Base-by-base conservation (phyloP, 2,329 filamentous ascomycete genomes). In the Colletotrichum lini region DNA sequence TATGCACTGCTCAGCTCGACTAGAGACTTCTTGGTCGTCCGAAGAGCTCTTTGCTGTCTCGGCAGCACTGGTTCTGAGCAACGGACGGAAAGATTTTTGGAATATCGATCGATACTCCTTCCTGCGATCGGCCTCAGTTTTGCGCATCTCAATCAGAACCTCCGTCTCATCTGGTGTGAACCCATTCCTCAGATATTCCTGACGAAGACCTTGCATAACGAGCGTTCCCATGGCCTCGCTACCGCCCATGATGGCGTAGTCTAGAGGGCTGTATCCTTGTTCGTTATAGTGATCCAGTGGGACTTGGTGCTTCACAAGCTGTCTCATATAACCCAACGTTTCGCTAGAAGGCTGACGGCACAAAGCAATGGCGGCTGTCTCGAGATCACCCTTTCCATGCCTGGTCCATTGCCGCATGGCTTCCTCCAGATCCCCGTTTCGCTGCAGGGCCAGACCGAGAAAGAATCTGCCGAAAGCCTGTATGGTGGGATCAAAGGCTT, bases 281-380 rank as follows among this genome's bases (percentile, higher is more conserved):
- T 30, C 30, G 30, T 30, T 30, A 7, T 30, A 30, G 7, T 30
- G 30, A 30, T 30, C 30, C 30, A 30, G 9, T 30, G 30, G 30
- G 8, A 30, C 30, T 30, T 30, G 30, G 30, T 30, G 2, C 30
- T 30, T 30, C 30, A 30, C 30, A 30, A 30, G 30, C 30, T 30
- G 30, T 30, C 61, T 59, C 2, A 83, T 72, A 65, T 83, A 82
- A 4, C 73, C 61, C 3, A 76, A 72, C 63, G 82, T 76, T 73
- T 84, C 82, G 1, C 70, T 68, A 0, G 78, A 82, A 0, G 80
- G 80, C 65, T 83, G 82, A 63, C 80, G 82, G 74, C 78, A 81
- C n/a, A 84, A 72, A 1, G 79, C 80, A 23, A 82, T 80, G 42
- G 78, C 30, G 30, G 30, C 30, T 30, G 30, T 30, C 30, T 30